Evolutionary conservation across 139 green algal genomes (phyloP).

Genomic region (Monoraphidium neglectum): DNA sequence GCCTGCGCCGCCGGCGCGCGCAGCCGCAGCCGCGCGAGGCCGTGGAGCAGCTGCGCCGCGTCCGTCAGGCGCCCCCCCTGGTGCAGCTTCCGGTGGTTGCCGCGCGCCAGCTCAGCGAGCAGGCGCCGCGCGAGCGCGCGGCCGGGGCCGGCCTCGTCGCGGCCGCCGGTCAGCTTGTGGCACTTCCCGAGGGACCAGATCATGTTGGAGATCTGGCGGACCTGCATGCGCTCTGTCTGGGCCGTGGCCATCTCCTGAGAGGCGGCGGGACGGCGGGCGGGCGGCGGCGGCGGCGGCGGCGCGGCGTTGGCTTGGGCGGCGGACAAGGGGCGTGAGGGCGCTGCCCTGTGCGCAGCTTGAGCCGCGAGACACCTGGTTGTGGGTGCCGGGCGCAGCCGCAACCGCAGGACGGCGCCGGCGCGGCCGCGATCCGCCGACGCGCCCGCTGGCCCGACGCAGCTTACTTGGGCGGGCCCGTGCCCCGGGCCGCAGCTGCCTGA

Average conservation of each 20-base stretch:
- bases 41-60: slow-evolving; percentile 26
- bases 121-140: not conserved
- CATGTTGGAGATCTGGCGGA: slow-evolving; percentile 12
- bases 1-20: not conserved
- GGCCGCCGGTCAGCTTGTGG: not conserved
- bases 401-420: no score
- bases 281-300: not conserved
- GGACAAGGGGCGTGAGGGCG: no score
- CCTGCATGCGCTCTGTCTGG: slow-evolving; percentile 15
- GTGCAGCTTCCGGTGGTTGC: slow-evolving; percentile 3
- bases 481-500: no score
- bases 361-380: no score
- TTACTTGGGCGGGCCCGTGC: no score
- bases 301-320: no score
- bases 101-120: not conserved
- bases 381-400: no score
- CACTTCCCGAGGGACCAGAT: slow-evolving; percentile 11
- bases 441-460: no score
- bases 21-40: slow-evolving; percentile 18
- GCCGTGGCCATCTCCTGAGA: slow-evolving; percentile 4
- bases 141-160: not conserved
- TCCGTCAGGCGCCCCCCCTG: slow-evolving; percentile 1
- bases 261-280: not conserved
- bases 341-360: no score
- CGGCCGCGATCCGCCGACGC: no score